A percentile compares a stretch with the other conserved stretches of the same genome.
Evolutionary conservation across 352 stramenopile species (phyloP).

Genomic region (Aphanomyces euteiches): DNA sequence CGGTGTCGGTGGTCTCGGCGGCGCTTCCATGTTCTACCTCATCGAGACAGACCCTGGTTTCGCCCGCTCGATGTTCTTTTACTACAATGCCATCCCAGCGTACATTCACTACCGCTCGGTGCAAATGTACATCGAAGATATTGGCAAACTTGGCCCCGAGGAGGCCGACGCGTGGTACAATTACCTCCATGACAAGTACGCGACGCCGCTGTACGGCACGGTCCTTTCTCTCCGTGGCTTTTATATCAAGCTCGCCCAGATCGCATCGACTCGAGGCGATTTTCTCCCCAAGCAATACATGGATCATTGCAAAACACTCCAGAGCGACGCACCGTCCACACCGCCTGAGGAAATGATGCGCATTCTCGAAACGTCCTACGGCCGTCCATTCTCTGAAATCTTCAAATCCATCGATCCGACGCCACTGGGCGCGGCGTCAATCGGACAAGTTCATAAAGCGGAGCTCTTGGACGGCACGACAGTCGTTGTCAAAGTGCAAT

Average conservation of each 20-base stretch:
- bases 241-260: constrained; percentile 84
- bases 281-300: constrained; percentile 80
- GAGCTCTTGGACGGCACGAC: constrained; percentile 55
- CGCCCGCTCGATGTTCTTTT: constrained; percentile 77
- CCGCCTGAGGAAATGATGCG: constrained; percentile 59
- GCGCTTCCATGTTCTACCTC: constrained; percentile 53
- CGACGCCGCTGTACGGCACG: constrained; percentile 73
- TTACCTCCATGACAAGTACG: constrained; percentile 73
- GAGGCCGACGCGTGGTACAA: constrained; percentile 71
- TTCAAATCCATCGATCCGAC: constrained; percentile 63
- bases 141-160: constrained; percentile 37
- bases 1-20: constrained; percentile 9
- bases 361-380: constrained; percentile 76
- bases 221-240: constrained; percentile 81
- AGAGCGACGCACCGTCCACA: constrained; percentile 76
- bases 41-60: constrained; percentile 73
- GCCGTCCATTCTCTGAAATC: constrained; percentile 48
- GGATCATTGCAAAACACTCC: constrained; percentile 57
- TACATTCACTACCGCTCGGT: constrained; percentile 76
- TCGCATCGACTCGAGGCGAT: constrained; percentile 70
- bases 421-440: constrained; percentile 73
- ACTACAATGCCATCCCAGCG: constrained; percentile 81
- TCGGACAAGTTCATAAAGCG: constrained; percentile 79
- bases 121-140: constrained; percentile 69
- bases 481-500: constrained; percentile 91